phyloP scores from a whole-genome alignment of 371 early-diverging fungal species.

The Parasitella parasitica region DNA sequence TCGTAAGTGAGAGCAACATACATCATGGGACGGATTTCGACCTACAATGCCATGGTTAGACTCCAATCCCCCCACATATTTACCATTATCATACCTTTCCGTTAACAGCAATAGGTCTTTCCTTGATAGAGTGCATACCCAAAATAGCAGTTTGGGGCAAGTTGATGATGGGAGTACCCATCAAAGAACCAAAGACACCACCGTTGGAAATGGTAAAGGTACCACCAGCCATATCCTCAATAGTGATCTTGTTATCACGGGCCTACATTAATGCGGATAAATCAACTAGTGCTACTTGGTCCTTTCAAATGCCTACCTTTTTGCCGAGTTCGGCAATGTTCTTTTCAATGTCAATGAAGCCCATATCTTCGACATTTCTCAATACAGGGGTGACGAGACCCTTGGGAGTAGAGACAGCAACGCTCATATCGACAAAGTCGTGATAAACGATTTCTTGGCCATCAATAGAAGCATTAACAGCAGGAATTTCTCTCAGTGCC shows the following conservation, averaged over 20 bases:
- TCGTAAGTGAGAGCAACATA: slow-evolving; percentile 97
- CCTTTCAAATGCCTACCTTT: slow-evolving; percentile 53
- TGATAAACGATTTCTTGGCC: slow-evolving; percentile 85
- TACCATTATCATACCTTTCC: slow-evolving; percentile 74
- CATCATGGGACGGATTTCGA: slow-evolving; percentile 98
- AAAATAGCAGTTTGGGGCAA: slow-evolving; percentile 95
- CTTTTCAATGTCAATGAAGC: slow-evolving; percentile 89
- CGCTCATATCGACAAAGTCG: slow-evolving; percentile 93
- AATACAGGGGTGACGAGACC: slow-evolving; percentile 97
- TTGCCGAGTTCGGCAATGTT: slow-evolving; percentile 84
- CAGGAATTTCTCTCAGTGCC: slow-evolving; percentile 87
- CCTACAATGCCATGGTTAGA: too few species aligned
- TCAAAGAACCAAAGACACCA: slow-evolving; percentile 95
- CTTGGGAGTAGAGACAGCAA: slow-evolving; percentile 98
- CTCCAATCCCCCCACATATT: too few species aligned
- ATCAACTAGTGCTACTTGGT: neutral
- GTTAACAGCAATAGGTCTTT: slow-evolving; percentile 90
- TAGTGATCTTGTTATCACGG: slow-evolving; percentile 90
- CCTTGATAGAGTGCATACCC: slow-evolving; percentile 98
- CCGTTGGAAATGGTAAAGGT: slow-evolving; percentile 99
- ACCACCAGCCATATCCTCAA: slow-evolving; percentile 97
- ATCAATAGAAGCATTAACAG: slow-evolving; percentile 92
- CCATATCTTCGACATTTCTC: slow-evolving; percentile 86
- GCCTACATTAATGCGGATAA: slow-evolving; percentile 57
- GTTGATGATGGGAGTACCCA: slow-evolving; percentile 98